These are phyloP conservation scores for Talaromyces sp. DNA, from an alignment of 2,329 filamentous ascomycete genomes.

Conservation along the genomic window DNA sequence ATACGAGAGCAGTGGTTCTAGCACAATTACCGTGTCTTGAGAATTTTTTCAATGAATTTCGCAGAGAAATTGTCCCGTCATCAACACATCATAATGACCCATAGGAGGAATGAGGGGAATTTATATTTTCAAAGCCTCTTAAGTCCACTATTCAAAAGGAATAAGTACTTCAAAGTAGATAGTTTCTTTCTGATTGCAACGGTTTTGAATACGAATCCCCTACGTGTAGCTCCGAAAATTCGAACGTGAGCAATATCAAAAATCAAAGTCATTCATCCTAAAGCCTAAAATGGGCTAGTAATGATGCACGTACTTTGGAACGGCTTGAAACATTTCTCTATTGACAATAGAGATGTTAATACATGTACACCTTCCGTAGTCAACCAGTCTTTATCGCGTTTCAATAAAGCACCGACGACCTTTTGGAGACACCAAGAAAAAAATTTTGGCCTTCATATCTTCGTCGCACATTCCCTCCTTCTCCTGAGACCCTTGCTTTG, in stretches of 20 bases:
- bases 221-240: not conserved
- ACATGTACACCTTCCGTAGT: too few relatives aligned
- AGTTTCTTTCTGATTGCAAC: not conserved
- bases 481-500: not conserved
- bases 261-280: not conserved
- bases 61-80: not conserved
- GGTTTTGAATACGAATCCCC: not conserved
- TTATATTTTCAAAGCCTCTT: not conserved
- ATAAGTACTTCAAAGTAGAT: too few relatives aligned
- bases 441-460: constrained; percentile 43
- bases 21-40: constrained; percentile 10
- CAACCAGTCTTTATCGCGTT: not conserved
- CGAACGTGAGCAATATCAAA: not conserved
- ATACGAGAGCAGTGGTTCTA: constrained; percentile 12
- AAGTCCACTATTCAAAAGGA: not conserved
- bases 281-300: too few relatives aligned
- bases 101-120: not conserved
- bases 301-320: not conserved
- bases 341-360: not conserved
- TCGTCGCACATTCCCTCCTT: constrained; percentile 27
- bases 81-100: not conserved
- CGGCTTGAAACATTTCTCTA: not conserved
- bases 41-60: not conserved
- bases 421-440: constrained; percentile 42
- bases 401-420: constrained; percentile 39